phyloP scores from a whole-genome alignment of 306 rosid species.

The Citrullus mucosospermus region DNA sequence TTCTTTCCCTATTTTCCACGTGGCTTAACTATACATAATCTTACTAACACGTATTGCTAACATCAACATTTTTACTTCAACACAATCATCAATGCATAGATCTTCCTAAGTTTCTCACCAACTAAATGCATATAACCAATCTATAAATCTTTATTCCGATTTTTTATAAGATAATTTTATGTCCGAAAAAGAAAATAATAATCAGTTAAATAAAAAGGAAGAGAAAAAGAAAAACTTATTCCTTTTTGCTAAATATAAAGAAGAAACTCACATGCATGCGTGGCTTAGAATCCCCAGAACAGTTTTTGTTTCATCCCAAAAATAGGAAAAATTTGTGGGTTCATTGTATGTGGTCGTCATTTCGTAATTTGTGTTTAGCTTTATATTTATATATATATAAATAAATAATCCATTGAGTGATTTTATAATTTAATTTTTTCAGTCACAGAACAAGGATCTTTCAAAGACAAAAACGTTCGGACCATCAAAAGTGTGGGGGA shows the following conservation, averaged over 20 bases:
- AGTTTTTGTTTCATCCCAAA: not conserved
- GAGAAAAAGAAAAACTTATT: too few relatives aligned
- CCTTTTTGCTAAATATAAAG: not conserved
- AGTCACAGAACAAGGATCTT: not conserved
- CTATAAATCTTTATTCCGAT: too few relatives aligned
- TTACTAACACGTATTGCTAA: too few relatives aligned
- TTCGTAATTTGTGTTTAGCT: not conserved
- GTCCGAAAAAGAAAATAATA: too few relatives aligned
- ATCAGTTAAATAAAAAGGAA: too few relatives aligned
- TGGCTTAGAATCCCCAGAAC: not conserved
- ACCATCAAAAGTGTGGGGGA: not conserved
- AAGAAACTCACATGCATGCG: not conserved
- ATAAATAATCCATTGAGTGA: not conserved
- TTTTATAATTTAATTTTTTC: not conserved
- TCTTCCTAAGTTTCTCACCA: too few relatives aligned
- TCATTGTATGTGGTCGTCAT: not conserved
- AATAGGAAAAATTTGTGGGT: not conserved
- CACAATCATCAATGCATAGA: too few relatives aligned
- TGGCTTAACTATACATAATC: not conserved
- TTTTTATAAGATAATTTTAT: too few relatives aligned
- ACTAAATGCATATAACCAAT: too few relatives aligned
- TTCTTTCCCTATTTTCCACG: not conserved
- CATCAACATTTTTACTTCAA: too few relatives aligned
- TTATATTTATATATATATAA: not conserved
- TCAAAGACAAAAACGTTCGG: not conserved